Percentiles rank a stretch among this genome's conserved stretches.
Evolutionary conservation across 2,329 filamentous ascomycete genomes (phyloP).

Genomic region (Trichoderma sp.): DNA sequence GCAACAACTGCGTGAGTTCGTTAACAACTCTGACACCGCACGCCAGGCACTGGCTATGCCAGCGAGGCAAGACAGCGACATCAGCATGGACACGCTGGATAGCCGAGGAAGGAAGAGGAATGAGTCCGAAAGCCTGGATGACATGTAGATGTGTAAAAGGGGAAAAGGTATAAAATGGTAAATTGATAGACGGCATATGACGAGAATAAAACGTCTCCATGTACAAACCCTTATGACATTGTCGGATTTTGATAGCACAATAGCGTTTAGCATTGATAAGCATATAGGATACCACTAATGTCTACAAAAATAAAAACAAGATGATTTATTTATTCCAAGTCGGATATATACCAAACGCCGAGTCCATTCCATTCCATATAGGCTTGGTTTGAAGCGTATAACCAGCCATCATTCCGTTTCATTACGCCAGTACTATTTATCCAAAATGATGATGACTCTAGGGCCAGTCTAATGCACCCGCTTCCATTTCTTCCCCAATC

Average conservation of each 20-base stretch:
- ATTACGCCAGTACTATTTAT: background rate
- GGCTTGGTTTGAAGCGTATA: background rate
- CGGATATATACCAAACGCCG: slow-evolving; percentile 21
- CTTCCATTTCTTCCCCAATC: background rate
- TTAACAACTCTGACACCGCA: slow-evolving; percentile 84
- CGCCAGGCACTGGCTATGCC: slow-evolving; percentile 82
- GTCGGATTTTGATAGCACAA: slow-evolving; percentile 9
- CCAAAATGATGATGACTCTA: background rate
- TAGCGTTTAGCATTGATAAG: slow-evolving; percentile 27
- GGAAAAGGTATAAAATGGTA: background rate
- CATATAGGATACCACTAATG: slow-evolving; percentile 33
- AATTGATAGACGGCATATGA: background rate
- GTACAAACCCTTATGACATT: slow-evolving; percentile 7
- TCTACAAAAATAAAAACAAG: slow-evolving; percentile 21
- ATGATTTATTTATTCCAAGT: slow-evolving; percentile 13
- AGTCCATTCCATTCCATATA: slow-evolving; percentile 7
- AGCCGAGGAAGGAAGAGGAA: slow-evolving; percentile 58
- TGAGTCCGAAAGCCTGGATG: slow-evolving; percentile 62
- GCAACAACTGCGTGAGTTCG: slow-evolving; percentile 85
- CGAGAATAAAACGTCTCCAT: slow-evolving; percentile 5
- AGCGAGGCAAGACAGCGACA: slow-evolving; percentile 50
- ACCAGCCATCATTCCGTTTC: slow-evolving; percentile 10
- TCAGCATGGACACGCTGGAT: slow-evolving; percentile 65
- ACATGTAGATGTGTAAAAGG: slow-evolving; percentile 48
- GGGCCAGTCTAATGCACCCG: background rate